A percentile compares a stretch with the other conserved stretches of the same genome.
phyloP scores from a whole-genome alignment of 441 rosid genomes.

The Rhodomyrtus psidioides region DNA sequence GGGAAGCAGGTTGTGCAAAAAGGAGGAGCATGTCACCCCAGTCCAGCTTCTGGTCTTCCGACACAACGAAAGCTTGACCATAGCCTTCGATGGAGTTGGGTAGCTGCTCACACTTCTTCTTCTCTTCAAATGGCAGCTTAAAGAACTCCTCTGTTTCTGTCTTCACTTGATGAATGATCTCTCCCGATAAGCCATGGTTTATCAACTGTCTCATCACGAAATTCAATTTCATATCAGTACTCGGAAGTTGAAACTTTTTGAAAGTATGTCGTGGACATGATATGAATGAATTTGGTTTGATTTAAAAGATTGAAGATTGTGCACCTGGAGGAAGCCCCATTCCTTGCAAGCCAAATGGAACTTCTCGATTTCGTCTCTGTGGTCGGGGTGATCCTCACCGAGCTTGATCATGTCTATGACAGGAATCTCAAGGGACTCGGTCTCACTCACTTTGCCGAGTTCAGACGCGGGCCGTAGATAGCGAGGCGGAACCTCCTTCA shows the following conservation, averaged over 20 bases:
- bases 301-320: not conserved
- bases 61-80: constrained; percentile 43
- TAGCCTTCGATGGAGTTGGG: constrained; percentile 32
- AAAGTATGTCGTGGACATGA: not conserved
- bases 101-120: constrained; percentile 25
- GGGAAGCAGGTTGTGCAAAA: constrained; percentile 11
- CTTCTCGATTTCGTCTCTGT: constrained; percentile 16
- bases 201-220: constrained; percentile 18
- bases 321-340: constrained; percentile 57
- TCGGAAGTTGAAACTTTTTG: not conserved
- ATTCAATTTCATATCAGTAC: not conserved
- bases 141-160: constrained; percentile 24
- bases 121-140: constrained; percentile 27
- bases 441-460: constrained; percentile 1
- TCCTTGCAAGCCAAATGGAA: constrained; percentile 39
- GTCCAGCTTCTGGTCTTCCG: constrained; percentile 40
- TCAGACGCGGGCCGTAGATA: constrained; percentile 26
- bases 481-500: constrained; percentile 14
- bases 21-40: constrained; percentile 45
- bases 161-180: constrained; percentile 27
- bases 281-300: not conserved
- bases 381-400: not conserved
- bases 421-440: constrained; percentile 23
- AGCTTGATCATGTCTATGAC: constrained; percentile 31
- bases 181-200: constrained; percentile 24